A percentile compares a stretch with the other conserved stretches of the same genome.
These are phyloP conservation scores for Podaxis mareebaensis DNA, from an alignment of 768 basidiomycete genomes.

Conservation along the genomic window DNA sequence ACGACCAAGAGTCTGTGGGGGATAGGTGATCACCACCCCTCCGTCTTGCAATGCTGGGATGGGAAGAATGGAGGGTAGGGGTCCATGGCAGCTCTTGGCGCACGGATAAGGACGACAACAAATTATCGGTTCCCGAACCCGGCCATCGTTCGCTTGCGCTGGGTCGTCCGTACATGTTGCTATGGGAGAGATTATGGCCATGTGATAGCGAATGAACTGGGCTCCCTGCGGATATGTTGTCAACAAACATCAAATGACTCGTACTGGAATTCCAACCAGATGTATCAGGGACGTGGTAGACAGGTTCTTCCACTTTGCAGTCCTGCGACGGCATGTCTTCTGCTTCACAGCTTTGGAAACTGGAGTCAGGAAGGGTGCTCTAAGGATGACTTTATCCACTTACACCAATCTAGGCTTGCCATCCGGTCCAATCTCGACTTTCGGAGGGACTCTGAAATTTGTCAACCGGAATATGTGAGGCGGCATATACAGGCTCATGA, in stretches of 20 bases:
- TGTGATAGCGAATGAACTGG: slow-evolving; percentile 30
- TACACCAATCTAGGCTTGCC: slow-evolving; percentile 68
- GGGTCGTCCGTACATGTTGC: slow-evolving; percentile 17
- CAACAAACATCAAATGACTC: slow-evolving; percentile 25
- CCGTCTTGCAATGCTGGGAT: slow-evolving; percentile 12
- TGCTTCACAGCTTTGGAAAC: slow-evolving; percentile 34
- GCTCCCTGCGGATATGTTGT: slow-evolving; percentile 33
- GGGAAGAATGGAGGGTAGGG: slow-evolving; percentile 8
- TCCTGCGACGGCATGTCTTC: slow-evolving; percentile 48
- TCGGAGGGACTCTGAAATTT: slow-evolving; percentile 83
- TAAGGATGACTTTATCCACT: slow-evolving; percentile 26
- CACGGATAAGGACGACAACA: slow-evolving; percentile 9
- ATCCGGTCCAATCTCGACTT: slow-evolving; percentile 73
- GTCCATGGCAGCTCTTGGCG: slow-evolving; percentile 15
- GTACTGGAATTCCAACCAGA: slow-evolving; percentile 21
- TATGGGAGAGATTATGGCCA: slow-evolving; percentile 12
- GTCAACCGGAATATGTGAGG: slow-evolving; percentile 77
- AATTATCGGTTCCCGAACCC: slow-evolving; percentile 8
- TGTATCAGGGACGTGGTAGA: slow-evolving; percentile 41
- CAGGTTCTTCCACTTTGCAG: slow-evolving; percentile 49
- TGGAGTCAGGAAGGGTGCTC: slow-evolving; percentile 15
- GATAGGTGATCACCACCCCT: slow-evolving; percentile 7
- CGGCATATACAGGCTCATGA: slow-evolving; percentile 72
- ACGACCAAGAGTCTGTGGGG: slow-evolving; percentile 11
- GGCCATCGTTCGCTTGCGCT: slow-evolving; percentile 21